phyloP scores from a whole-genome alignment of 164 flowering plant genomes.

The Umbellularia californica region DNA sequence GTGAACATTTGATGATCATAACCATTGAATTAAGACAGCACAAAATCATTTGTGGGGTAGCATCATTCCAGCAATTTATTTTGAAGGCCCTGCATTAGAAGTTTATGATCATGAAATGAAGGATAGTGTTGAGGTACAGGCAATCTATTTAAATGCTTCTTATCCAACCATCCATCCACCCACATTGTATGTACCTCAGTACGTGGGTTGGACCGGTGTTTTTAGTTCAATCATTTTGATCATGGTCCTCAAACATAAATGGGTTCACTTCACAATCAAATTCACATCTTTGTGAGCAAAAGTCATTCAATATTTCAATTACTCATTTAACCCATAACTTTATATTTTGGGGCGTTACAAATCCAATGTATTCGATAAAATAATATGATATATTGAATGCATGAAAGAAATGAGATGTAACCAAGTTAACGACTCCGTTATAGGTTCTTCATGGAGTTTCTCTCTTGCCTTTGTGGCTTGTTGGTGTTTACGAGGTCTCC shows the following conservation, averaged over 20 bases:
- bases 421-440: no score
- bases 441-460: not conserved
- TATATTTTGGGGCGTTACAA: not conserved
- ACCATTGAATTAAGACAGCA: no score
- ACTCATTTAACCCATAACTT: no score
- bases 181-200: no score
- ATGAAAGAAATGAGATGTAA: not conserved
- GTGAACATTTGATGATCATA: no score
- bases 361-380: not conserved
- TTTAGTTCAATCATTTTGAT: not conserved
- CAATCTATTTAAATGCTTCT: no score
- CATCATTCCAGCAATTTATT: no score
- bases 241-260: not conserved
- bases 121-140: no score
- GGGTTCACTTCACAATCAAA: not conserved
- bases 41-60: no score
- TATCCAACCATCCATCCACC: not conserved
- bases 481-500: not conserved
- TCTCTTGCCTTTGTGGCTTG: not conserved
- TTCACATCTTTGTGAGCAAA: not conserved
- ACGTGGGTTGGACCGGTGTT: not conserved
- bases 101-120: no score
- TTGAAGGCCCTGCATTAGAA: no score
- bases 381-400: not conserved
- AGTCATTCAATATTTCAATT: not conserved